phyloP scores from a whole-genome alignment of 129 eudicot genomes.

The Flaveria robusta region DNA sequence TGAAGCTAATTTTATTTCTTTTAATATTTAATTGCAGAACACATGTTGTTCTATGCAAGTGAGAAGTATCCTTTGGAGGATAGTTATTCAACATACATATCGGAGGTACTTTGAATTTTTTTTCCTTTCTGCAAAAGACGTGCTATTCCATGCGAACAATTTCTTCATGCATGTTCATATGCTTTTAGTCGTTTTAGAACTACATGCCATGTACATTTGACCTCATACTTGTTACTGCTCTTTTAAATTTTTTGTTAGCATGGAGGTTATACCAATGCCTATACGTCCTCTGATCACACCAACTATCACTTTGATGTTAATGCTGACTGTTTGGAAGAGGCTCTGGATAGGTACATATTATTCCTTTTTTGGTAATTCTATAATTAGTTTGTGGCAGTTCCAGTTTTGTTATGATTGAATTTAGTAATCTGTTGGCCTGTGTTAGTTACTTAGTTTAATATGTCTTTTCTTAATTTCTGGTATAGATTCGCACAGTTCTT shows the following conservation, averaged over 20 bases:
- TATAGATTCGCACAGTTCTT: slow-evolving; percentile 97
- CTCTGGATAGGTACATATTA: slow-evolving; percentile 73
- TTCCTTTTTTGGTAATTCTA: slow-evolving; percentile 4
- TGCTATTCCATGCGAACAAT: slow-evolving; percentile 6
- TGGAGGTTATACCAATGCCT: slow-evolving; percentile 97
- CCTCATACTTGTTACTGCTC: not conserved
- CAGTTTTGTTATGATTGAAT: not conserved
- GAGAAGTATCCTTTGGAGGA: slow-evolving; percentile 98
- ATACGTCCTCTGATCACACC: slow-evolving; percentile 76
- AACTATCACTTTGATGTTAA: slow-evolving; percentile 89
- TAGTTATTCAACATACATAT: slow-evolving; percentile 88
- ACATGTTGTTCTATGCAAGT: slow-evolving; percentile 97
- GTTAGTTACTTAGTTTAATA: slow-evolving; percentile 17
- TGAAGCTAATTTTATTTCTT: slow-evolving; percentile 2
- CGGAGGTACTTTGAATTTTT: slow-evolving; percentile 56
- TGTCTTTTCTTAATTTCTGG: slow-evolving; percentile 38
- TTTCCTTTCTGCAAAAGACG: not conserved
- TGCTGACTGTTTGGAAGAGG: slow-evolving; percentile 89
- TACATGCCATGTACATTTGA: slow-evolving; percentile 1
- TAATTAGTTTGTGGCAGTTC: slow-evolving; percentile 10
- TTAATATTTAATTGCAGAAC: slow-evolving; percentile 63
- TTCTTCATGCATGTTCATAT: not conserved
- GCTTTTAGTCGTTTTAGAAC: not conserved
- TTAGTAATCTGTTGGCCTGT: slow-evolving; percentile 11
- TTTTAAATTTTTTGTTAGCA: slow-evolving; percentile 48